Conservation (phyloP, 1,284 basidiomycete genomes). For the Malassezia furfur region DNA sequence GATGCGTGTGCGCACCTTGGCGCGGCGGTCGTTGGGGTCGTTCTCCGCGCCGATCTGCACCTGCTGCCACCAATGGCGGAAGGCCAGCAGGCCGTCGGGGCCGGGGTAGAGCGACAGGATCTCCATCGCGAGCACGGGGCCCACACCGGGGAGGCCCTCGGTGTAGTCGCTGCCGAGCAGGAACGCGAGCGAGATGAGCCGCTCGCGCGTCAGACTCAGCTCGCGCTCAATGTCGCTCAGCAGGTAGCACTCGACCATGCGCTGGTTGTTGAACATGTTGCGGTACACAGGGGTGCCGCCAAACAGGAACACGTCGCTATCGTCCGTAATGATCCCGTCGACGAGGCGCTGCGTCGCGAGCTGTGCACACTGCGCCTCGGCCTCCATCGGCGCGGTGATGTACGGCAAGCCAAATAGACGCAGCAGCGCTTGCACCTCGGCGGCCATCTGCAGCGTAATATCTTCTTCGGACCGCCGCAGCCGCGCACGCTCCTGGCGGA, state of each 20-base stretch:
- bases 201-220: slow-evolving; percentile 74
- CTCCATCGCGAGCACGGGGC: slow-evolving; percentile 93
- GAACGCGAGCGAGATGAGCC: slow-evolving; percentile 79
- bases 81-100: slow-evolving; percentile 67
- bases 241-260: slow-evolving; percentile 93
- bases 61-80: slow-evolving; percentile 87
- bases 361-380: slow-evolving; percentile 95
- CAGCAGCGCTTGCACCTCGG: slow-evolving; percentile 76
- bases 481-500: slow-evolving; percentile 74
- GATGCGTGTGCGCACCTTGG: slow-evolving; percentile 38
- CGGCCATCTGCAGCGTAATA: slow-evolving; percentile 84
- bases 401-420: slow-evolving; percentile 94
- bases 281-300: slow-evolving; percentile 87
- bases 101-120: slow-evolving; percentile 32
- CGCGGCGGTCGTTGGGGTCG: slow-evolving; percentile 55
- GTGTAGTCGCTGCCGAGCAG: slow-evolving; percentile 94
- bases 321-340: slow-evolving; percentile 96
- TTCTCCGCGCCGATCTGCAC: slow-evolving; percentile 85
- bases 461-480: slow-evolving; percentile 90
- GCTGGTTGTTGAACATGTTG: slow-evolving; percentile 99
- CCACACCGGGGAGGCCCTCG: slow-evolving; percentile 86
- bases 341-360: slow-evolving; percentile 75
- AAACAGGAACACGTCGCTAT: slow-evolving; percentile 97
- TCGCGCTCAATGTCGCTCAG: slow-evolving; percentile 75
- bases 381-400: slow-evolving; percentile 95